Base-by-base conservation (phyloP, 768 basidiomycete species). In the Krasilnikovozyma curviuscula region DNA sequence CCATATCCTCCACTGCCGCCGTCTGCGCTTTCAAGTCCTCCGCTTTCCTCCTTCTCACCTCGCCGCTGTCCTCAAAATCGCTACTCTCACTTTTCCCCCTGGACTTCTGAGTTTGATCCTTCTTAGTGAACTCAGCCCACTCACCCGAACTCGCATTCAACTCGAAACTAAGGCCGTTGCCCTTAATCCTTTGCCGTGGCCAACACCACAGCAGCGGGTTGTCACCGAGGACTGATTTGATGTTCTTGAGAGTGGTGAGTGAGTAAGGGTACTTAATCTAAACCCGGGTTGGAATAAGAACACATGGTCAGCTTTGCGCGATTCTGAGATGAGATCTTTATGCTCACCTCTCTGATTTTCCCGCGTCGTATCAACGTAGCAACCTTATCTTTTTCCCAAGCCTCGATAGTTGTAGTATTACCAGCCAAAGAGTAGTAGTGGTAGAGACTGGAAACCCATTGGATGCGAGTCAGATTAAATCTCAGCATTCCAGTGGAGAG, bases 341-440 rank as follows among this genome's bases (percentile, higher is more conserved):
- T 95, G 97, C 46, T 85, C 57, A 89, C 81, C 66, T 86, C 81
- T 43, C 71, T 75, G 49, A 95, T 79, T 63, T 81, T 83, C 5
- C 89, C 91, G 49, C 79, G 69, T 18, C 81, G 74, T 43, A 83
- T 76, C 56, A 98, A 71, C 0, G 76, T 81, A 5, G 86, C 80
- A 1, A 77, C 85, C 64, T 81, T 89, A 59, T 97, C 88, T 66
- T 97, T 97, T 64, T 98, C 93, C 83, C 84, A 91, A 0, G 81
- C 77, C 66, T 98, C 93, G 42, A 98, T 95, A 1, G 93, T 97
- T 0, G 91, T 98, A 2, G 79, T 76, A 63, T 98, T 98, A 9
- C 71, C 72, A 6, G 73, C 56, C 24, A 95, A 63, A 42, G 73
- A 70, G 58, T 78, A 81, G 54, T 89, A 75, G 55, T 97, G 93